Evolutionary conservation across 73 alveolate species (phyloP).

Genomic region (Durusdinium trenchii): DNA sequence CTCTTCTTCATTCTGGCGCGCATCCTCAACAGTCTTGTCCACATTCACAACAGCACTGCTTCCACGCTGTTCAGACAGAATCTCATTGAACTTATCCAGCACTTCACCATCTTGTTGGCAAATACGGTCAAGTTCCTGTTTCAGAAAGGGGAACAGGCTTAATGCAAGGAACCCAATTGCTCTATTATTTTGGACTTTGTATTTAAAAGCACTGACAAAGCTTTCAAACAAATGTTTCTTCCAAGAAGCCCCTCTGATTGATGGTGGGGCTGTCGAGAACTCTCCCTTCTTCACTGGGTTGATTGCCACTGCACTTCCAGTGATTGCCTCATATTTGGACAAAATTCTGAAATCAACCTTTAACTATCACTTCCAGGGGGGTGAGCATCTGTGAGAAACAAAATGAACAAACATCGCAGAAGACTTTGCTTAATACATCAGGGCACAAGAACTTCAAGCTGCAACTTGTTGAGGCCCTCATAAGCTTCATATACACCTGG

Average conservation of each 20-base stretch:
- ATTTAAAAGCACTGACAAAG: background rate
- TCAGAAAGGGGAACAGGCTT: background rate
- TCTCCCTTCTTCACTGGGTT: slow-evolving; percentile 1
- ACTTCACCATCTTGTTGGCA: slow-evolving; percentile 26
- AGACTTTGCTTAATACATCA: background rate
- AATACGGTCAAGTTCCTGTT: slow-evolving; percentile 1
- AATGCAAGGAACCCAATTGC: background rate
- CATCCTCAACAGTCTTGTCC: background rate
- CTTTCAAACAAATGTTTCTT: background rate
- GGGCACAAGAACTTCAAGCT: background rate
- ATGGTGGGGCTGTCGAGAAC: background rate
- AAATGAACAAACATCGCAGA: too few species aligned
- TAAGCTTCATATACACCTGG: slow-evolving; percentile 37
- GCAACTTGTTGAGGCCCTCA: background rate
- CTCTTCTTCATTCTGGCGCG: background rate
- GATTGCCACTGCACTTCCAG: background rate
- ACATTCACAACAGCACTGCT: background rate
- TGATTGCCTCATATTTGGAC: background rate
- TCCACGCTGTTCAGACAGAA: background rate
- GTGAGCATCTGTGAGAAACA: background rate
- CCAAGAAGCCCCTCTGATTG: background rate
- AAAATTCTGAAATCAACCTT: too few species aligned
- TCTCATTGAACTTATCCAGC: background rate
- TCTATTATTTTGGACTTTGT: background rate
- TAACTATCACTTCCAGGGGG: too few species aligned